Conservation (phyloP, 164 flowering plant species). For the Tetracentron sinense region DNA sequence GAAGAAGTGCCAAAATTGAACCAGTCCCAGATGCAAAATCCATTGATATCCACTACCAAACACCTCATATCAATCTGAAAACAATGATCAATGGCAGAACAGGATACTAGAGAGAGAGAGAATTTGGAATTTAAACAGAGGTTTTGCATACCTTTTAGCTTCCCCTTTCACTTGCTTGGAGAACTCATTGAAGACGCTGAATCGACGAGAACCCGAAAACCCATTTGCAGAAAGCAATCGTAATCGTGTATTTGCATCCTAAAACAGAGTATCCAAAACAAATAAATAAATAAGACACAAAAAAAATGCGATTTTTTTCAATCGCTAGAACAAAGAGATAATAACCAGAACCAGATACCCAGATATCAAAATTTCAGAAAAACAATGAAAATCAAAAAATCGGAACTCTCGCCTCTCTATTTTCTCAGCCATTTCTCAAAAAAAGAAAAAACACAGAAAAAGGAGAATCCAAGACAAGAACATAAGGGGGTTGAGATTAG, state of each 20-base stretch:
- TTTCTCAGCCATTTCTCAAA: not conserved
- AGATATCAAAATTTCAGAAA: not conserved
- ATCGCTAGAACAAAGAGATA: not conserved
- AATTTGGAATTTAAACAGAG: not conserved
- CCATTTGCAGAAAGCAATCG: conserved; percentile 30
- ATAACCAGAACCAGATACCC: not conserved
- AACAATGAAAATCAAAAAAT: no score
- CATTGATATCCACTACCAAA: no score
- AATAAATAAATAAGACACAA: not conserved
- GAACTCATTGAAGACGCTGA: conserved; percentile 76
- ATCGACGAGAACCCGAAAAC: conserved; percentile 40
- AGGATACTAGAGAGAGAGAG: not conserved
- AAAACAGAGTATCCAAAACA: conserved; percentile 13
- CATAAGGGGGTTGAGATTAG: not conserved
- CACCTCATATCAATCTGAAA: not conserved
- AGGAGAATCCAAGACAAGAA: not conserved
- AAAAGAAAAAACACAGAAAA: not conserved
- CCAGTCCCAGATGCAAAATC: not conserved
- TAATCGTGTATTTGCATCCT: conserved; percentile 27
- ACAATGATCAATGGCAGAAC: not conserved
- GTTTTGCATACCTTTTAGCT: conserved; percentile 32
- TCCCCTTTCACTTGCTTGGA: conserved; percentile 71
- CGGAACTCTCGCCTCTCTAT: not conserved
- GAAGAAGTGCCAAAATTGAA: not conserved
- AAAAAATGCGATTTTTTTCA: not conserved